Evolutionary conservation across 176 grass and related monocot genomes (phyloP).

Genomic region (Oryza coarctata): DNA sequence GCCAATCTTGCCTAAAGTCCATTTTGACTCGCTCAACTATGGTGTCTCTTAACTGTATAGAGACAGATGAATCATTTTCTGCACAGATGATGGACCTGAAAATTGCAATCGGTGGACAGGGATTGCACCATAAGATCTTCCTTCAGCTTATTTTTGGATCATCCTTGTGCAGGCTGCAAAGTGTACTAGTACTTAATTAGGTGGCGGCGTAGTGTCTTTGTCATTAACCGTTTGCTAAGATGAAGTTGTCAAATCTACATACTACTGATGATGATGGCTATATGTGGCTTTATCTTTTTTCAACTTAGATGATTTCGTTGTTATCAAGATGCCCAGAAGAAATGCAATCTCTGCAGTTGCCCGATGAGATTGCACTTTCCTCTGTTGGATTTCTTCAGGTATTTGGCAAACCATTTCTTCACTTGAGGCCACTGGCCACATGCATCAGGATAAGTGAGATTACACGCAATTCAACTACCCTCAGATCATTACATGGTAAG

Average conservation of each 20-base stretch:
- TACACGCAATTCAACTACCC: background rate
- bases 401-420: background rate
- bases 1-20: too few species aligned
- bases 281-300: background rate
- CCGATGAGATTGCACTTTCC: background rate
- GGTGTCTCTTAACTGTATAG: too few species aligned
- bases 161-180: background rate
- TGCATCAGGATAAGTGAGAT: background rate
- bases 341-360: background rate
- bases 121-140: background rate
- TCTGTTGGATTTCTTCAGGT: slow-evolving; percentile 17
- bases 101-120: background rate
- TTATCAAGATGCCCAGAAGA: background rate
- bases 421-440: background rate
- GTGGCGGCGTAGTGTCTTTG: background rate
- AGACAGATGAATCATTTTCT: too few species aligned
- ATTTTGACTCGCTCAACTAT: too few species aligned
- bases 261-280: background rate
- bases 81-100: background rate
- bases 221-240: background rate
- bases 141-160: background rate
- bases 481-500: background rate
- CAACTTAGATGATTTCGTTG: background rate
- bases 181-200: background rate
- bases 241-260: background rate